Evolutionary conservation across 805 yeast genomes (phyloP), one percentile per base, ranked within the genome.

Genomic region (Metschnikowia reukaufii): DNA sequence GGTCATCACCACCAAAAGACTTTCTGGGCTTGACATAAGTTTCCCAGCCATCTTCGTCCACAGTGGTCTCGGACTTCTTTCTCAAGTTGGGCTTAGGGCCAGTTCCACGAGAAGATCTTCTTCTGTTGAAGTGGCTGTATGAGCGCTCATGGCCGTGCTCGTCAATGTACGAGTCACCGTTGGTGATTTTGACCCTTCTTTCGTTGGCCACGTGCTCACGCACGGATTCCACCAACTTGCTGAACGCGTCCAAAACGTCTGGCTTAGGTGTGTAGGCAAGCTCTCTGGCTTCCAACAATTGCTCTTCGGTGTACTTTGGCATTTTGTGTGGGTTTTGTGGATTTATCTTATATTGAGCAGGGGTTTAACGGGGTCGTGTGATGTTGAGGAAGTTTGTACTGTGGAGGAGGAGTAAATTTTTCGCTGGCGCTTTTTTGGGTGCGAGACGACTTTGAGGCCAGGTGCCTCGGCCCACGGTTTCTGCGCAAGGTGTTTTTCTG

Each of bases 31-130:
- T 71, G 42, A 74, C 68, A 52, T 78, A 67, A 18, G 92, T 84
- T 48, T 86, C 86, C 92, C 94, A 87, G 38, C 95, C 95, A 52
- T 87, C 92, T 48, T 83, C 86, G 61, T 86, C 95, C 30, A 84
- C 78, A 49, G 71, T 75, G 48, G 73, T 70, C 46, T 73, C 72
- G 47, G 76, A 71, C 67, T 78, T 77, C 61, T 78, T 82, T 61
- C 83, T 77, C 60, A 83, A 74, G 57, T 74, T 75, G 45, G 86
- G 86, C 56, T 63, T 66, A 27, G 56, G 36, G 40, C 56, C 53
- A 37, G 47, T 45, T 4, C 68, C 60, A 49, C 71, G 68, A 12
- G 88, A 83, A 52, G 81, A 78, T 74, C 89, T 81, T 72, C 90
- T 78, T 61, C 82, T 73, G 63, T 72, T 72, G 66, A 74, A 68